Evolutionary conservation across 192 early-diverging fungal genomes (phyloP), one percentile per base, ranked within the genome.

Genomic region (Backusella liffmaniae): DNA sequence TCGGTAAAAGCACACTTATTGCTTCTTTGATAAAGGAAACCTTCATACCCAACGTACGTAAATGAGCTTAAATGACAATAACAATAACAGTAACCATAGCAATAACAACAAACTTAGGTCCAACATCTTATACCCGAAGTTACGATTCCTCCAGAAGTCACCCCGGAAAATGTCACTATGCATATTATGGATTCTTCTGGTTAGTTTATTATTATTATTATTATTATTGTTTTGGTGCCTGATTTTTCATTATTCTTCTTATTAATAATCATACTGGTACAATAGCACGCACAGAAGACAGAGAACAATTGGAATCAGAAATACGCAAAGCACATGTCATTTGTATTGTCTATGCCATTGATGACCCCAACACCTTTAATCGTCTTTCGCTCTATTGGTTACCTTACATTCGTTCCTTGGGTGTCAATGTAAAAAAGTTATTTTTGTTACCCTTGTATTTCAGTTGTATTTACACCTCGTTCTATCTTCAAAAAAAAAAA

Each of bases 81-180:
- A 49, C 16, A 49, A 49, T 18, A 49, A 49, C 16, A 6, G 10
- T 65, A 23, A 37, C 69, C 16, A 15, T 53, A 18, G 13, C 15
- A 37, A 16, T 18, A 49, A 59, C 4, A 26, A 26, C 8, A 26
- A 59, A 15, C 5, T n/a, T 72, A 97, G 94, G 93, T 97, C 32
- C 98, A 98, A 84, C 93, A 96, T 77, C 94, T 98, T 21, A 95
- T 99, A 70, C 96, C 98, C n/a, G 98, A 99, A 80, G 96, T 99
- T n/a, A 99, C 97, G 15, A 99, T 99, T 75, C 98, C 98, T 51
- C 96, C 98, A 39, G 96, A 99, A 78, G 94, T 98, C 78, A 97
- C 97, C 36, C 90, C 95, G 1, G 98, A 98, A 73, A 95, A 96
- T 73, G 96, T 96, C 10, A 98, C 96, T 10, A 98, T 97, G 8